Base-by-base conservation (phyloP, 192 early-diverging fungal genomes). In the Coemansia asiatica region DNA sequence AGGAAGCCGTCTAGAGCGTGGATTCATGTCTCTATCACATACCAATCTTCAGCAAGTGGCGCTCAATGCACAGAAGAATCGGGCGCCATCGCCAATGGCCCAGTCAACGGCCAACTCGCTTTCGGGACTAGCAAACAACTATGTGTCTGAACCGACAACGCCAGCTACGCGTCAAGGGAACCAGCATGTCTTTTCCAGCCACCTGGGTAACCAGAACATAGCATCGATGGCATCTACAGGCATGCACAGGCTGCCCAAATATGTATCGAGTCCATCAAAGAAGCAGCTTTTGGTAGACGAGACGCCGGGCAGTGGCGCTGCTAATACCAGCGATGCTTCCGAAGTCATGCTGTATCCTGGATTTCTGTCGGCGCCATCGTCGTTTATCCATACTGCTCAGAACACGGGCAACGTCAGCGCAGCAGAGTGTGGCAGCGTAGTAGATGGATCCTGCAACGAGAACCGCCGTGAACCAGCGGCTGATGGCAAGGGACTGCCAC, bases 21-120 rank as follows among this genome's bases (percentile, higher is more conserved):
- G 31, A 29, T 62, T 46, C 28, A 61, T 69, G 62, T 81, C 79
- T 38, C 49, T 63, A 28, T 79, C 76, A 8, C 79, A 81, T 55
- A 68, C 79, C 12, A 76, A 81, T 55, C 61, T 81, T 26, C 79
- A 81, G 56, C 62, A 75, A 15, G 72, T 48, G 4, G 23, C 46
- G 59, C 44, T 61, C 18, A 19, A 13, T 4, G 25, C 44, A 28
- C 47, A 61, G n/a, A 48, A 44, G 19, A 12, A 21, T 0, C 22
- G 51, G 21, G 47, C 33, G 8, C 68, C 74, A 8, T 76, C 77
- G 5, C 72, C 71, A 1, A 46, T 67, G 9, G 28, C 51, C 18
- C 69, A 67, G n/a, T 47, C 74, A 10, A 23, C 60, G 6, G 51
- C 67, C 3, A 61, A 69, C 25, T 64, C 70, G 38, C 16, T 66